phyloP scores from a whole-genome alignment of 768 basidiomycete species.

The Podaxis rugospora region DNA sequence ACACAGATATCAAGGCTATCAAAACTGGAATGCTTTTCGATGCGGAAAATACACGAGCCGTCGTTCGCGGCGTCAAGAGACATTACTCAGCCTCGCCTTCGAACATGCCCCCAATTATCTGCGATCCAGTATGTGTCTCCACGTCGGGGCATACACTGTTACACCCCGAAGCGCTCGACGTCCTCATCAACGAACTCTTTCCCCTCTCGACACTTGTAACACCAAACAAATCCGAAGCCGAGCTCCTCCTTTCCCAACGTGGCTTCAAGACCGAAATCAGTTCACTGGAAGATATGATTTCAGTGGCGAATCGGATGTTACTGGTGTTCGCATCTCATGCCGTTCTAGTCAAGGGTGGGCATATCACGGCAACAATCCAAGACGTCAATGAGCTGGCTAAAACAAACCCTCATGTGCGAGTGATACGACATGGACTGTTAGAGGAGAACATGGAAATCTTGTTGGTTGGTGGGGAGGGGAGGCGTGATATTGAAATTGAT shows the following conservation, averaged over 20 bases:
- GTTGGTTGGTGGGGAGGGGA: slow-evolving; percentile 20
- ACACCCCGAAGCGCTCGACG: slow-evolving; percentile 56
- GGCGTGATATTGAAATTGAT: slow-evolving; percentile 10
- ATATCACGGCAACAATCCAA: slow-evolving; percentile 41
- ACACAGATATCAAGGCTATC: slow-evolving; percentile 66
- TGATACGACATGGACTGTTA: slow-evolving; percentile 42
- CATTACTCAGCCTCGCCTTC: slow-evolving; percentile 6
- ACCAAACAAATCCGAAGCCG: slow-evolving; percentile 81
- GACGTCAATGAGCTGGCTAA: slow-evolving; percentile 37
- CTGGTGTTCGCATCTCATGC: slow-evolving; percentile 40
- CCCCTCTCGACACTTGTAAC: slow-evolving; percentile 73
- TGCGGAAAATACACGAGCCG: slow-evolving; percentile 38
- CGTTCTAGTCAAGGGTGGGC: slow-evolving; percentile 85
- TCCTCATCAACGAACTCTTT: slow-evolving; percentile 58
- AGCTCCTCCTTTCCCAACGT: slow-evolving; percentile 51
- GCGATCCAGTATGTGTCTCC: slow-evolving; percentile 90
- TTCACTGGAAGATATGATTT: slow-evolving; percentile 56
- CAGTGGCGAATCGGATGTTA: slow-evolving; percentile 46
- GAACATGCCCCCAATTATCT: slow-evolving; percentile 51
- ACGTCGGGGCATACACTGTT: slow-evolving; percentile 85
- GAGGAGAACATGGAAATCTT: slow-evolving; percentile 66
- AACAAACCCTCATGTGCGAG: slow-evolving; percentile 25
- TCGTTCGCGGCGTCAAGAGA: slow-evolving; percentile 49
- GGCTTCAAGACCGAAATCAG: slow-evolving; percentile 28
- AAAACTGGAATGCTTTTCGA: slow-evolving; percentile 91